Evolutionary conservation across 2,329 filamentous ascomycete genomes (phyloP), one percentile per base, ranked within the genome.

Genomic region (Pseudopyricularia javanii): DNA sequence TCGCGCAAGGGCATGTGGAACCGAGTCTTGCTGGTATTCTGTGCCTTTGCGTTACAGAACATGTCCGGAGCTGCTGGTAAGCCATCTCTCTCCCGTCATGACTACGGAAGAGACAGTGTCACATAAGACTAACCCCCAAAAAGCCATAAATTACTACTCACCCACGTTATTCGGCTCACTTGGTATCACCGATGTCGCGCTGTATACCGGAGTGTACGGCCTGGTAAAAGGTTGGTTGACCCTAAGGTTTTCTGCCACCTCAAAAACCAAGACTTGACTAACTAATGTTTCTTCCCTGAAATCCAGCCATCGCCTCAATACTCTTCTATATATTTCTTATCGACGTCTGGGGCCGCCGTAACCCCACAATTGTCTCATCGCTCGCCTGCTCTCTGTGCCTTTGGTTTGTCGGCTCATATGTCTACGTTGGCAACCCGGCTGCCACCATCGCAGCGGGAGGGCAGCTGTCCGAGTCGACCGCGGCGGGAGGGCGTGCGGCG

Each of bases 131-230:
- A n/a, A 43, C 17, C 8, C 12, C 40, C 40, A 20, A 45, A 45
- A 37, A 50, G 67, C 69, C 11, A 71, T 72, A 54, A 70, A 71
- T 62, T 72, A 71, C 61, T 69, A 73, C 58, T 68, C 68, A 0
- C 68, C 68, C 1, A 68, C 66, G 11, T 60, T 72, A 5, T 72
- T 72, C 37, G 61, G 62, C 4, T 71, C 68, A 0, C 64, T 78
- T 0, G 74, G 75, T 1, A 71, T 77, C 26, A 67, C 64, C 6
- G 68, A 70, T 32, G 65, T 68, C 9, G 60, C 67, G 7, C 67
- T 78, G 28, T 74, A 73, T 5, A 77, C 74, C 0, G 74, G 75
- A 2, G 72, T 78, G 53, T 78, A 76, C 55, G 74, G 75, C 3
- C 66, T 72, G 4, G 67, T 71, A 33, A 71, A 72, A 58, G 68